Evolutionary conservation across 345 rosid genomes (phyloP).

Genomic region (Gossypioides kirkii): DNA sequence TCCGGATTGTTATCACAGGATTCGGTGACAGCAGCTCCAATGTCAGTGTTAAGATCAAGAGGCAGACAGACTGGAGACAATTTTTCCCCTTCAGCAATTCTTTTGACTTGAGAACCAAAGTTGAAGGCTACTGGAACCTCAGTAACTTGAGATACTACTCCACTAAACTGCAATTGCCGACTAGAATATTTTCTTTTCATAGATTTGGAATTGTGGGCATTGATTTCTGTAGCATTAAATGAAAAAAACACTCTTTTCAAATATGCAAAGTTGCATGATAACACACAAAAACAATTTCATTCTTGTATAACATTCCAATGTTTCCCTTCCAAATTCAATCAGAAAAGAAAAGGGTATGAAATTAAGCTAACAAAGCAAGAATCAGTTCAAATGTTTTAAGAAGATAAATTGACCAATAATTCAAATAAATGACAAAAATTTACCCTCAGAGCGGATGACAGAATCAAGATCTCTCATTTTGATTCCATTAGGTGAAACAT

Average conservation of each 20-base stretch:
- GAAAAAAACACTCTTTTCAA: background rate
- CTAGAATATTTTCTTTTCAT: conserved; percentile 16
- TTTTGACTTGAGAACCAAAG: conserved; percentile 25
- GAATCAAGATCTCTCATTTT: conserved; percentile 33
- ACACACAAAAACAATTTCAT: background rate
- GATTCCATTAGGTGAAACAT: conserved; percentile 23
- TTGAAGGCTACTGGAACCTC: conserved; percentile 25
- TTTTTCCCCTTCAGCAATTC: conserved; percentile 4
- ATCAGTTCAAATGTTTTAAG: background rate
- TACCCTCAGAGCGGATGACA: conserved; percentile 30
- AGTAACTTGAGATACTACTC: conserved; percentile 33
- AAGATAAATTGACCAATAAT: background rate
- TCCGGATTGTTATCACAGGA: conserved; percentile 9
- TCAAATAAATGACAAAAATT: background rate
- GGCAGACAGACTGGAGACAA: conserved; percentile 12
- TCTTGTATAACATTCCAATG: background rate
- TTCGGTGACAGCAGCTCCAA: conserved; percentile 11
- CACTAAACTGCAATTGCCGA: conserved; percentile 21
- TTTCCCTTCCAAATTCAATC: background rate
- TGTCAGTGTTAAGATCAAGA: conserved; percentile 42
- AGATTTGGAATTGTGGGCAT: conserved; percentile 20
- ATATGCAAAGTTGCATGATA: background rate
- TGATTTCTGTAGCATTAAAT: conserved; percentile 21
- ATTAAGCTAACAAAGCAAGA: background rate
- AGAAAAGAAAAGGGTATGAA: background rate